Evolutionary conservation across 208 protist genomes (phyloP), one percentile per base, ranked within the genome.

Genomic region (Crithidia bombi): DNA sequence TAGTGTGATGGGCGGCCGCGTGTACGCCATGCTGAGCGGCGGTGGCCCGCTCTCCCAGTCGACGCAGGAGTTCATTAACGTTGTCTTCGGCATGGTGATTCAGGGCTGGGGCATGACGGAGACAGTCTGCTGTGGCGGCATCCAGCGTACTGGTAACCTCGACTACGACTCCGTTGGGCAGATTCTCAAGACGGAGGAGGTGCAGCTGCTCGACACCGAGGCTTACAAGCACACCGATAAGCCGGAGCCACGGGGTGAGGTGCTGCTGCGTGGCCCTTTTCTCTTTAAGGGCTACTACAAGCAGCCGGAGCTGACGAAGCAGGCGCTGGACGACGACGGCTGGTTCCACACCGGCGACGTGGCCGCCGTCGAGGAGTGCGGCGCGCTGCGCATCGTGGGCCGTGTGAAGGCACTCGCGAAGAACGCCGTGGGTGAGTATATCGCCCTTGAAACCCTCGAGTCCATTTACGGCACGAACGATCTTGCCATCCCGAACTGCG

Each of bases 321-420:
- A 92, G 83, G 87, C 66, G 10, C 56, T 96, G 9, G 82, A 93
- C 52, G 44, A 62, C 1, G 89, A 97, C 3, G 90, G 90, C 14
- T 97, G 85, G 86, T 93, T 96, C 69, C 80, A 90, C 78, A 96
- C 92, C 2, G 94, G 94, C 32, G 94, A 98, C 64, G 87, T 96
- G 21, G 95, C 80, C 21, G 65, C 64, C 43, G 69, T 93, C 7
- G n/a, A 67, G 15, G n/a, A 23, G n/a, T 82, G 84, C 59, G 89
- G 90, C 32, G 83, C 74, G 2, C 1, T 97, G 5, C 73, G 80
- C 51, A 79, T 98, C 21, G 78, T 98, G 1, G 95, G 92, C 15
- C 87, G 95, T 56, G 85, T 91, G 23, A 98, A 98, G 86, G 91
- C 92, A 32, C 78, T 98, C 23, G 91, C 88, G 46, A 98, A 98